A percentile compares a stretch with the other conserved stretches of the same genome.
phyloP scores from a whole-genome alignment of 2,329 filamentous ascomycete genomes.

The Passalora sequoiae region DNA sequence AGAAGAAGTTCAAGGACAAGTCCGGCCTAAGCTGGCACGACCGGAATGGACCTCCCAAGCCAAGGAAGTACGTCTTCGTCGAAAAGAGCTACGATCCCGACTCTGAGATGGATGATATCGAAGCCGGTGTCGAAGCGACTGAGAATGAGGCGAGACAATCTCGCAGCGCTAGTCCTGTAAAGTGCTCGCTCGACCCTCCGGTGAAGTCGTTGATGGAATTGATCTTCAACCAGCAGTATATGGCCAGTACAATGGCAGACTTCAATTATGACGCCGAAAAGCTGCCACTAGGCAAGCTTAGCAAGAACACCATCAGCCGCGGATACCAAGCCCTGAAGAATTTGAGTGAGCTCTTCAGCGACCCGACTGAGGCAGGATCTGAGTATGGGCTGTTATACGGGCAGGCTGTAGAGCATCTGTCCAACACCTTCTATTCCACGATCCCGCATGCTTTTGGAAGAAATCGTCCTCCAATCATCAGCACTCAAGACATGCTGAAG shows the following conservation, averaged over 20 bases:
- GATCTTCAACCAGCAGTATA: conserved; percentile 75
- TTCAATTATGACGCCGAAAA: conserved; percentile 71
- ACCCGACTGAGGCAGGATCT: conserved; percentile 47
- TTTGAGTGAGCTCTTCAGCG: conserved; percentile 61
- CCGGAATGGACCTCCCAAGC: conserved; percentile 52
- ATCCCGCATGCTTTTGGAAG: conserved; percentile 81
- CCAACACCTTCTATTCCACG: conserved; percentile 72
- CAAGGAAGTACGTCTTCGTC: conserved; percentile 65
- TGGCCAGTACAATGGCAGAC: conserved; percentile 51
- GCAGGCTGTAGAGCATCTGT: conserved; percentile 57
- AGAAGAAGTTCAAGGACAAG: conserved; percentile 56
- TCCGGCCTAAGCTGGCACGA: conserved; percentile 50
- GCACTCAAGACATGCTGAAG: conserved; percentile 55
- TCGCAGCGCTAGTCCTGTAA: conserved; percentile 27
- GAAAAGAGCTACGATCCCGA: conserved; percentile 72
- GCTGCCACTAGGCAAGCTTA: conserved; percentile 76
- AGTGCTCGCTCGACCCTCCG: conserved; percentile 55
- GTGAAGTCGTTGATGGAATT: conserved; percentile 68
- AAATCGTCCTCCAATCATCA: conserved; percentile 64
- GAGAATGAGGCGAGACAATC: conserved; percentile 6
- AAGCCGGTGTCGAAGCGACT: conserved; percentile 13
- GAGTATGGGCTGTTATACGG: conserved; percentile 17
- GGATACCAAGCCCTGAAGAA: conserved; percentile 76
- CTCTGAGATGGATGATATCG: conserved; percentile 52
- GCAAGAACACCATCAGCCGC: conserved; percentile 67